Base-by-base conservation (phyloP, 768 basidiomycete genomes). In the Rhizopogon vesiculosus region DNA sequence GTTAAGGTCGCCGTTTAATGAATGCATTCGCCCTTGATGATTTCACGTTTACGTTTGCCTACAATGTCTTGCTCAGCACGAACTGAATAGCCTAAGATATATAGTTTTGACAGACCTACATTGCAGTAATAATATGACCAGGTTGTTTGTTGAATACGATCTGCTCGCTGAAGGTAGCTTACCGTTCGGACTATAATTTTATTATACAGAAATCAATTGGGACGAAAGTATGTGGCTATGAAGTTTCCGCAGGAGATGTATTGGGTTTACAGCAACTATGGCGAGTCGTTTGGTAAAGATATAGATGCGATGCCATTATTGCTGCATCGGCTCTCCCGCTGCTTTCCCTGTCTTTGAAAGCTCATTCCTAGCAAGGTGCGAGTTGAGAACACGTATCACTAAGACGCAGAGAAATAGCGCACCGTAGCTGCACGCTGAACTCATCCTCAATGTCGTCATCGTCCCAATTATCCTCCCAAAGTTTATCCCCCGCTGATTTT, bases 381-480 rank as follows among this genome's bases (percentile, higher is more conserved):
- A 38, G 33, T 42, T 16, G 8, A 12, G 43, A 10, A n/a, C 38
- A 29, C 18, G 16, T 12, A 18, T 29, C 41, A 28, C 7, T 15
- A 56, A 59, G 45, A 19, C 31, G 43, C 5, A 43, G 22, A 16
- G 42, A 5, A 28, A 52, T 9, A 8, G n/a, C 89, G 62, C 67
- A 95, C 97, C 97, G 84, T 62, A 99, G 76, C 72, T 97, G 93
- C 51, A 91, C 86, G 64, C 92, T 94, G 68, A 99, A 99, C 61
- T 97, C 93, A 63, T 98, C 95, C 69, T 96, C 96, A 58, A 97
- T 86, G 72, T 98, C 96, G 73, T 99, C 97, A 64, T 99, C 97
- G 65, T 99, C 97, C 97, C 97, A 99, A 69, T 98, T 98, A 63
- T 98, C 97, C 76, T 99, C 97, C 97, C 97, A 99, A 10, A 99